A percentile compares a stretch with the other conserved stretches of the same genome.
phyloP scores from a whole-genome alignment of 192 early-diverging fungal species.

The Gigaspora rosea region DNA sequence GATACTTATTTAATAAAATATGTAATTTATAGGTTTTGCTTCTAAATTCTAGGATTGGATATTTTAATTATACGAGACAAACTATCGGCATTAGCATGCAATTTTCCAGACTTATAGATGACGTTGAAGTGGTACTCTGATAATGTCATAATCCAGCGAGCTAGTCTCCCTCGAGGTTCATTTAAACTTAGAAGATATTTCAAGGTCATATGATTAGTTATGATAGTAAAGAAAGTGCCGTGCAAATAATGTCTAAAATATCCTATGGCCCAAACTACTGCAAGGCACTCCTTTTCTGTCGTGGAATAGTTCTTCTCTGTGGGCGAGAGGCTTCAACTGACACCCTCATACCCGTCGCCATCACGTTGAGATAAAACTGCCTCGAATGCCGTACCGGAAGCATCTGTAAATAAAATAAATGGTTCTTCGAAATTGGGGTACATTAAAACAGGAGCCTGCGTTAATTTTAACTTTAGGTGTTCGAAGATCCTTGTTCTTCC shows the following conservation, averaged over 20 bases:
- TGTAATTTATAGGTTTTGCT: no score
- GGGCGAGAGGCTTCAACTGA: slow-evolving; percentile 13
- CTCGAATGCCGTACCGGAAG: slow-evolving; percentile 7
- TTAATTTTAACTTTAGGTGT: neutral
- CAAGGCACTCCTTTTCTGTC: slow-evolving; percentile 39
- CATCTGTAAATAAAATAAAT: neutral
- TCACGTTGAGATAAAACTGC: slow-evolving; percentile 11
- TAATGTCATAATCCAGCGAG: slow-evolving; percentile 35
- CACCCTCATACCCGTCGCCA: slow-evolving; percentile 24
- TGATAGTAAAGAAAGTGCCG: slow-evolving; percentile 34
- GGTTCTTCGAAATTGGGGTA: no score
- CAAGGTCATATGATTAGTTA: slow-evolving; percentile 40
- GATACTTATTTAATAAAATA: no score
- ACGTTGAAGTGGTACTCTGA: no score
- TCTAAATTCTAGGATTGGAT: no score
- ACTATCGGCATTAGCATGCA: no score
- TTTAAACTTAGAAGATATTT: slow-evolving; percentile 28
- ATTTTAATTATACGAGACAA: no score
- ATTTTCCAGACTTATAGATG: no score
- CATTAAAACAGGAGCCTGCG: neutral
- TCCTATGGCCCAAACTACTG: slow-evolving; percentile 37
- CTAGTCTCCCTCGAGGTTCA: slow-evolving; percentile 31
- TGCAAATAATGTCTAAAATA: slow-evolving; percentile 36
- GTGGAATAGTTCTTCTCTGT: slow-evolving; percentile 34
- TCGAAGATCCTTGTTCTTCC: neutral